Evolutionary conservation across 768 basidiomycete genomes (phyloP), one percentile per base, ranked within the genome.

Genomic region (Hygrocybe punicea): DNA sequence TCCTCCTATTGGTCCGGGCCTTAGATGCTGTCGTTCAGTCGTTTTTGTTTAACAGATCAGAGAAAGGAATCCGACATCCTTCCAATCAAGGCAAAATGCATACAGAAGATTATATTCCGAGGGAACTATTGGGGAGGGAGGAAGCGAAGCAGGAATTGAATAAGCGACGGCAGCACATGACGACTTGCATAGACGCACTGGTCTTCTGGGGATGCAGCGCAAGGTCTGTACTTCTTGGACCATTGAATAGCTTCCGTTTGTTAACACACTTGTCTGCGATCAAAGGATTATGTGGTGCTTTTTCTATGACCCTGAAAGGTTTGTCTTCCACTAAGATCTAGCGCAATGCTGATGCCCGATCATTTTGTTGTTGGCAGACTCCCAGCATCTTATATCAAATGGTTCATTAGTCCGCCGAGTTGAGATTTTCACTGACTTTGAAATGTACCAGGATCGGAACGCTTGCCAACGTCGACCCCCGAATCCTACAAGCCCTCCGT

Each of bases 211-310:
- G 80, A 13, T 84, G 84, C 62, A 88, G 87, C 58, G 85, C 88
- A 33, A 84, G 89, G 89, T 89, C 58, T 29, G 76, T 69, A 36
- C 33, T 29, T 47, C 29, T 39, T 49, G 13, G 10, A 47, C 56
- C 50, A n/a, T 42, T 35, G 39, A 53, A 11, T 42, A 55, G 25
- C 47, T 53, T 39, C 36, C 53, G 17, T 56, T 36, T 24, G 54
- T 53, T 65, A 34, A 55, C 48, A 19, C 24, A 36, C 55, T 60
- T 42, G 29, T 45, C 44, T 48, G 44, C 23, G 36, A 45, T 50
- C 17, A 42, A 16, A 91, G 90, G 64, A 90, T 91, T 53, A 91
- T 91, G 88, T 91, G 90, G 90, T 91, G 89, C 63, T 92, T 88
- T 69, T 85, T 89, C 67, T 91, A 92, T 63, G 76, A 85, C 64